These are phyloP conservation scores for sweet orange (Citrus sinensis) DNA, from an alignment of 345 rosid species.

Conservation along the genomic window DVS_A1.0 CM039164.1:26948501-26949000, in stretches of 20 bases:
- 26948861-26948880: slow-evolving; percentile 31
- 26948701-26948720: slow-evolving; percentile 33
- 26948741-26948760: slow-evolving; percentile 45
- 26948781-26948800: slow-evolving; percentile 43
- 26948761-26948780: slow-evolving; percentile 50
- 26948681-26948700: slow-evolving; percentile 31
- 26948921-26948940: slow-evolving; percentile 12
- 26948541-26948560: background rate
- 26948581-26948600: background rate
- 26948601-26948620: too few relatives aligned
- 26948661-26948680: slow-evolving; percentile 16
- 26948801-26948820: slow-evolving; percentile 39
- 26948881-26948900: background rate
- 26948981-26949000: slow-evolving; percentile 34
- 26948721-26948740: slow-evolving; percentile 37
- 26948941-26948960: slow-evolving; percentile 11
- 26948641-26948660: background rate
- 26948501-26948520: background rate
- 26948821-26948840: slow-evolving; percentile 52
- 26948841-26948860: slow-evolving; percentile 26
- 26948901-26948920: slow-evolving; percentile 14
- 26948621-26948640: too few relatives aligned
- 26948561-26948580: background rate
- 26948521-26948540: background rate
- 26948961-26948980: slow-evolving; percentile 38